phyloP scores from a whole-genome alignment of 305 asterid genomes.

The Fraxinus dipetala region DNA sequence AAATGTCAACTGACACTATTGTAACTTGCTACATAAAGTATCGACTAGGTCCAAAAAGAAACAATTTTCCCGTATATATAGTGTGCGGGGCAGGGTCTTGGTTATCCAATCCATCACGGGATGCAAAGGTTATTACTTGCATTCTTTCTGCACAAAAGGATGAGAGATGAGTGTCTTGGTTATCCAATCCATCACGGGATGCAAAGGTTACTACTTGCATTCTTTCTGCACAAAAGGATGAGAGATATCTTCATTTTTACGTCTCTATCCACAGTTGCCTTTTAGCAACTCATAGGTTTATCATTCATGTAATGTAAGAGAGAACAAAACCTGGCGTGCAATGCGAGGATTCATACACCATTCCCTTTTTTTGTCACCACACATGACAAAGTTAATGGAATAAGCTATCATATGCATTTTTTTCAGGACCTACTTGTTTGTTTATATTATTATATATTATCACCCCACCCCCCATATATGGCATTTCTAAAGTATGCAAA shows the following conservation, averaged over 20 bases:
- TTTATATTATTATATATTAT: background rate
- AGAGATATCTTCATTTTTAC: background rate
- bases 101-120: background rate
- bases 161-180: background rate
- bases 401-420: background rate
- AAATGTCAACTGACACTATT: background rate
- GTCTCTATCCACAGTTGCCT: background rate
- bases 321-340: conserved; percentile 4
- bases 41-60: background rate
- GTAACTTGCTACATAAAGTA: background rate
- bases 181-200: background rate
- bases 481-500: background rate
- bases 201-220: background rate
- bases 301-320: background rate
- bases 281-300: background rate
- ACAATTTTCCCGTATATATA: background rate
- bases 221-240: background rate
- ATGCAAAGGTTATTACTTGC: background rate
- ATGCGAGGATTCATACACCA: background rate
- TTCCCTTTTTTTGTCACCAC: background rate
- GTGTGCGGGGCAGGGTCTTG: background rate
- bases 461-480: background rate
- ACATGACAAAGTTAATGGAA: background rate
- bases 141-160: background rate
- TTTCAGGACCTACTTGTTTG: background rate